phyloP scores from a whole-genome alignment of 352 stramenopile species.

The Aphanomyces invadans region DNA sequence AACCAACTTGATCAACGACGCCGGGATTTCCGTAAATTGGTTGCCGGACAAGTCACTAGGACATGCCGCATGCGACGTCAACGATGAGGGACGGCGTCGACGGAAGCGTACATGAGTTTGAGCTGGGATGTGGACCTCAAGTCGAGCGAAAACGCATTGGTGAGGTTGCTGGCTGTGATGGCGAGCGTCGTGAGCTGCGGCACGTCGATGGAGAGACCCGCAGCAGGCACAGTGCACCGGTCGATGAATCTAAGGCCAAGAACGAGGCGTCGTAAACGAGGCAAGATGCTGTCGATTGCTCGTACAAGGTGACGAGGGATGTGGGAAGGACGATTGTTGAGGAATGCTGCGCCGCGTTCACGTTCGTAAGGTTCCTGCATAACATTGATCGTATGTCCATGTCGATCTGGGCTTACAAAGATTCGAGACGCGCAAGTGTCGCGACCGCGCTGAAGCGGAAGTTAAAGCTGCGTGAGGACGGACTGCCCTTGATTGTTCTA shows the following conservation, averaged over 20 bases:
- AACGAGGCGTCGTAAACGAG: too few species aligned
- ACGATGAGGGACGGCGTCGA: too few species aligned
- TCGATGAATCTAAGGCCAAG: neutral
- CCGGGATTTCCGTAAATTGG: neutral
- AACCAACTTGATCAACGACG: neutral
- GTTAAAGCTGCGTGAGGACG: neutral
- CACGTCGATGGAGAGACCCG: neutral
- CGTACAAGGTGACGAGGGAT: neutral
- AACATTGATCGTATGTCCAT: too few species aligned
- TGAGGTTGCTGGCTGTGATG: neutral
- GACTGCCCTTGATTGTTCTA: neutral
- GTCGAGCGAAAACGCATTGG: neutral
- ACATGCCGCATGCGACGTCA: too few species aligned
- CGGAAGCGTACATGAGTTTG: neutral
- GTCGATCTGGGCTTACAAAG: neutral
- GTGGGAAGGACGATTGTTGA: neutral
- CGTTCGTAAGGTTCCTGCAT: neutral
- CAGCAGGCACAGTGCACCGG: neutral
- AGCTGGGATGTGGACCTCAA: neutral
- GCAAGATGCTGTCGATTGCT: neutral
- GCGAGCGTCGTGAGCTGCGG: neutral
- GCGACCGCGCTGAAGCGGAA: neutral
- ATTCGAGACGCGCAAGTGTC: neutral
- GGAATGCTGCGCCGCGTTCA: neutral
- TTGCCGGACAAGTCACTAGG: neutral